Percentiles rank a stretch among this genome's conserved stretches.
Conservation (phyloP, 179 eudicot species). For the Spinacia oleracea region DNA sequence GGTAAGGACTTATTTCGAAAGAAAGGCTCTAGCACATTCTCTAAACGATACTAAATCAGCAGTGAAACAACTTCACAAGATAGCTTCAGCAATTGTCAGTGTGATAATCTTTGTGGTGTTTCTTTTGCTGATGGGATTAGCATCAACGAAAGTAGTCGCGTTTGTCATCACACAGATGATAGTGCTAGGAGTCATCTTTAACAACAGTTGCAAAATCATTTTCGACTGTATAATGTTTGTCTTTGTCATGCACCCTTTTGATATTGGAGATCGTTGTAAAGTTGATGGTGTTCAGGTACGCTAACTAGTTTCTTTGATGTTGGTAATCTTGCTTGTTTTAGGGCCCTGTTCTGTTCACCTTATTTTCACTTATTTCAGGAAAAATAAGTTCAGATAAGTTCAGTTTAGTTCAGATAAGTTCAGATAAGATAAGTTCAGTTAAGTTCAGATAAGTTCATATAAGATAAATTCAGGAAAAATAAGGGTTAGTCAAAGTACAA, state of each 20-base stretch:
- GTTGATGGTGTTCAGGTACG: constrained; percentile 70
- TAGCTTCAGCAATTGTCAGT: constrained; percentile 52
- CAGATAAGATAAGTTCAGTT: too few species aligned
- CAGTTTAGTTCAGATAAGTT: too few species aligned
- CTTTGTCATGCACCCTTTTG: constrained; percentile 77
- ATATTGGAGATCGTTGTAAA: constrained; percentile 77
- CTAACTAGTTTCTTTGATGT: neutral
- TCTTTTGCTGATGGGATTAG: constrained; percentile 56
- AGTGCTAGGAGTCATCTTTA: constrained; percentile 62
- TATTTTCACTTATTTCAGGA: too few species aligned
- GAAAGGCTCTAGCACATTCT: constrained; percentile 66
- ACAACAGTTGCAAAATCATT: constrained; percentile 64
- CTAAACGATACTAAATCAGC: constrained; percentile 82
- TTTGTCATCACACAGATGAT: constrained; percentile 57
- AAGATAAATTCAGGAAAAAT: too few species aligned
- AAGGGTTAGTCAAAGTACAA: too few species aligned
- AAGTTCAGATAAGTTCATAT: too few species aligned
- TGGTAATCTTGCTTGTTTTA: neutral
- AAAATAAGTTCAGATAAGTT: too few species aligned
- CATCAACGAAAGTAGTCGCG: constrained; percentile 53
- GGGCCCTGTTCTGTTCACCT: too few species aligned
- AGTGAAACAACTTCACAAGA: constrained; percentile 69
- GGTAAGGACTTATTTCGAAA: constrained; percentile 63
- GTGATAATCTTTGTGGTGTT: constrained; percentile 48
- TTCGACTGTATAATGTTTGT: constrained; percentile 75